phyloP scores from a whole-genome alignment of 768 basidiomycete species.

The Suillus decipiens region DNA sequence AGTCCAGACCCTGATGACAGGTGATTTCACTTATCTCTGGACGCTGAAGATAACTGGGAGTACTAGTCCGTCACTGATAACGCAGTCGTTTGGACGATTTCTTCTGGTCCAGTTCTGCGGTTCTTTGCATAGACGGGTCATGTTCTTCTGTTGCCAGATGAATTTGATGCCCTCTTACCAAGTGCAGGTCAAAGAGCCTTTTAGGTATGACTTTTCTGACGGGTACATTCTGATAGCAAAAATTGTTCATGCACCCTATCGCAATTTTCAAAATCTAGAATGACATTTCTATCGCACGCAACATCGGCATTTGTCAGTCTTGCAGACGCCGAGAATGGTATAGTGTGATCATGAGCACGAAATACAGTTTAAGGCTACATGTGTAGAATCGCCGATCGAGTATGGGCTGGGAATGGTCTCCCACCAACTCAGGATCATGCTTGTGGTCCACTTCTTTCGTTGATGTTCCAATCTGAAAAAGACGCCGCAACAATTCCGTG shows the following conservation, averaged over 20 bases:
- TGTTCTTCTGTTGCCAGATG: not conserved
- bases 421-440: not conserved
- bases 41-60: slow-evolving; percentile 3
- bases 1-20: not conserved
- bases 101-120: not conserved
- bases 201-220: not conserved
- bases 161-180: not conserved
- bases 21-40: slow-evolving; percentile 4
- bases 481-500: not conserved
- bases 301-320: not conserved
- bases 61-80: slow-evolving; percentile 4
- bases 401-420: not conserved
- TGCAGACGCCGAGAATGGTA: not conserved
- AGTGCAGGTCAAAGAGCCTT: not conserved
- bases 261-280: not conserved
- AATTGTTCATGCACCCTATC: slow-evolving; percentile 8
- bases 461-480: not conserved
- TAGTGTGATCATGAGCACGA: not conserved
- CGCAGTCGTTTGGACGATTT: not conserved
- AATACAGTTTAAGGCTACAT: not conserved
- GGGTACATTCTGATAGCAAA: slow-evolving; percentile 7
- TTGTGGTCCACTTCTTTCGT: not conserved
- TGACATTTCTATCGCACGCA: not conserved
- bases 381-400: not conserved
- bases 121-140: not conserved